These are phyloP conservation scores for Stephania japonica DNA, from an alignment of 164 flowering plant species.

Conservation along the genomic window DNA sequence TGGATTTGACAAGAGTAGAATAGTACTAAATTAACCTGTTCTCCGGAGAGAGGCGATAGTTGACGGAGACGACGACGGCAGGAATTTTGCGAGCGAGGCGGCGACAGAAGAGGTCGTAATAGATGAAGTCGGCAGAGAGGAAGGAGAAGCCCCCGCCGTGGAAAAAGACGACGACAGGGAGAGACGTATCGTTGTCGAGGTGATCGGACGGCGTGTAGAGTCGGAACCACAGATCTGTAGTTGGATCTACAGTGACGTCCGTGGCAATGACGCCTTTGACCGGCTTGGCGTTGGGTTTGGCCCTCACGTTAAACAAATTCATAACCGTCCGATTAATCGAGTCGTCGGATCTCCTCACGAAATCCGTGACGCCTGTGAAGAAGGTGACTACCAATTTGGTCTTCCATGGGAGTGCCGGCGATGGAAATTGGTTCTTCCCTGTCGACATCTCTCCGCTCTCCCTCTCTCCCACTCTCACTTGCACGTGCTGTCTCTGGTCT, in stretches of 20 bases:
- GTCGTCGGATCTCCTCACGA: conserved; percentile 10
- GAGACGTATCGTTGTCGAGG: background rate
- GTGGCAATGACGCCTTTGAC: conserved; percentile 11
- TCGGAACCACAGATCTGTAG: conserved; percentile 33
- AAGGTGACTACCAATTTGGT: background rate
- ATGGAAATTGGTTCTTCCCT: background rate
- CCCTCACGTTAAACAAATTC: conserved; percentile 9
- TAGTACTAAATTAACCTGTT: too few relatives aligned
- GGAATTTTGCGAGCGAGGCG: conserved; percentile 13
- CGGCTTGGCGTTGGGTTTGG: conserved; percentile 6
- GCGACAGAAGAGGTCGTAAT: conserved; percentile 20
- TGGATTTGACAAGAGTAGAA: too few relatives aligned
- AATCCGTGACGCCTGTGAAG: background rate
- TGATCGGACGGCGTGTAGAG: conserved; percentile 18
- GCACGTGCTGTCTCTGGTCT: too few relatives aligned
- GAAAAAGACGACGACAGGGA: conserved; percentile 30
- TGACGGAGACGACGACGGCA: conserved; percentile 33
- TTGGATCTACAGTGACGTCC: conserved; percentile 22
- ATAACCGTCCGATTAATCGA: conserved; percentile 21
- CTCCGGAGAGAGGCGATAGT: conserved; percentile 36
- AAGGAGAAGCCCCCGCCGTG: conserved; percentile 28
- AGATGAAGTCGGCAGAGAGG: conserved; percentile 6
- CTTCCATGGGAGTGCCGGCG: conserved; percentile 13
- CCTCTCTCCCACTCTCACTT: background rate
- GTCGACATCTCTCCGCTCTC: too few relatives aligned